These are phyloP conservation scores for Selenicereus undatus DNA, from an alignment of 148 eudicot species.

Conservation along the genomic window DNA sequence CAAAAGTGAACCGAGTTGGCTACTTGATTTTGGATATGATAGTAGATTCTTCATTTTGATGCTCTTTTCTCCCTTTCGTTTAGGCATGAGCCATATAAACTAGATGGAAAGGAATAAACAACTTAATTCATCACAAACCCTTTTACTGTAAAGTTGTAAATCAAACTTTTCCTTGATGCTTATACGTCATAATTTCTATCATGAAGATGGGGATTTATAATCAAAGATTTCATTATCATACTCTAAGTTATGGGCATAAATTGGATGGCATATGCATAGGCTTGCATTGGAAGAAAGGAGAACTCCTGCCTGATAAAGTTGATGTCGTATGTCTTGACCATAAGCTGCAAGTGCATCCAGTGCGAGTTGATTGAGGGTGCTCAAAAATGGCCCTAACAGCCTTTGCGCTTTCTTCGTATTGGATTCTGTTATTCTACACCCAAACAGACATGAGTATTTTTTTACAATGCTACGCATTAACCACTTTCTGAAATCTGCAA, in stretches of 20 bases:
- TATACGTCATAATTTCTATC: no score
- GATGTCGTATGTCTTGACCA: constrained; percentile 50
- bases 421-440: constrained; percentile 4
- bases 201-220: background rate
- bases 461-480: background rate
- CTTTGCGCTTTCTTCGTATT: constrained; percentile 28
- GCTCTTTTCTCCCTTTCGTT: no score
- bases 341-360: constrained; percentile 49
- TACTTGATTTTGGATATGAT: no score
- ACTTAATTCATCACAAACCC: no score
- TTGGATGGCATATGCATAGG: background rate
- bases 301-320: constrained; percentile 47
- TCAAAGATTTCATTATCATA: background rate
- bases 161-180: no score
- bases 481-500: no score
- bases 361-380: constrained; percentile 56
- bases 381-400: constrained; percentile 35
- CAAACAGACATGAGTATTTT: background rate
- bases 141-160: no score
- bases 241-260: no score
- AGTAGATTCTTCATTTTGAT: no score
- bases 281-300: background rate
- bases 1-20: no score
- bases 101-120: no score
- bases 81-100: no score